Evolutionary conservation across 768 basidiomycete genomes (phyloP), one percentile per base, ranked within the genome.

Genomic region (Saitozyma podzolica): DNA sequence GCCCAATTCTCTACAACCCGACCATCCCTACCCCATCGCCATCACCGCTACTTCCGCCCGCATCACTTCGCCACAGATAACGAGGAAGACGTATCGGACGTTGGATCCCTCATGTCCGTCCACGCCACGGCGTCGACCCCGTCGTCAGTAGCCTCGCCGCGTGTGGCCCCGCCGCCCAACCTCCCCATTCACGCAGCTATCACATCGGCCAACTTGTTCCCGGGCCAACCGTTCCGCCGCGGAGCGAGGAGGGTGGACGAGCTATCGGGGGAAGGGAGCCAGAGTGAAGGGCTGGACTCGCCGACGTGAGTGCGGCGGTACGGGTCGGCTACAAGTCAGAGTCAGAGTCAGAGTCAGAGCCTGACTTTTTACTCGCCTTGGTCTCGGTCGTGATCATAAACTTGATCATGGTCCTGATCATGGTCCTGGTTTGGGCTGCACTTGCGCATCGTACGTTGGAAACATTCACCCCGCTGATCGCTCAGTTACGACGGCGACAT

Each of bases 401-500:
- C n/a, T n/a, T n/a, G n/a, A n/a, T n/a, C n/a, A n/a, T n/a, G n/a
- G 29, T 29, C 29, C 2, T 29, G 29, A 29, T 29, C 29, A 29
- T 29, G 29, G 5, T 29, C 29, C 5, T 29, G 29, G 29, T 29
- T 5, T 29, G 29, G 29, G 29, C 29, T 29, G 29, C 29, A 29
- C 29, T 29, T 29, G 29, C 29, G 29, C 5, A 2, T 29, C 29
- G 29, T 29, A 29, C 29, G 29, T 29, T 29, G 29, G 29, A 29
- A 29, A 29, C 29, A 29, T 29, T 29, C 29, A 29, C 29, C 29
- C 29, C 29, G 29, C 29, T 29, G 29, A 29, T 29, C 29, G 2
- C 40, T 17, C 50, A 78, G 76, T n/a, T 80, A 80, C 51, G 79
- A 80, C 60, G 79, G 79, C 0, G 79, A 80, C 66, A 54, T 80